Base-by-base conservation (phyloP, 2,329 filamentous ascomycete genomes). In the Colletotrichum abscissum region DNA sequence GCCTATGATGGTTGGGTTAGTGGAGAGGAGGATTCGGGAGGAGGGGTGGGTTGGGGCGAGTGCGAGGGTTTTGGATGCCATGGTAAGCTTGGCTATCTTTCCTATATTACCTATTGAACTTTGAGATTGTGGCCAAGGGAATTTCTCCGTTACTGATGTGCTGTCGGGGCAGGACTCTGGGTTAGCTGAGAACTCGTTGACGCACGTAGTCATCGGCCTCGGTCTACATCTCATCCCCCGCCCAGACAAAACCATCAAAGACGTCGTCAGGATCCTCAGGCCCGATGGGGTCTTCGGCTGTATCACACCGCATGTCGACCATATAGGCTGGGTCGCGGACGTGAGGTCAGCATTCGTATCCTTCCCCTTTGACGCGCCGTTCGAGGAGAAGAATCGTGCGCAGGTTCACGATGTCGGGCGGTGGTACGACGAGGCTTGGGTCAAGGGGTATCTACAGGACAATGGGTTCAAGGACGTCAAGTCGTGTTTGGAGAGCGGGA, bases 11-110 rank as follows among this genome's bases (percentile, higher is more conserved):
- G 78, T 90, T 3, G 81, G 80, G 2, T 75, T 84, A 28, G 79
- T 86, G 6, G 80, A 81, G 74, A 79, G 76, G 66, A 82, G 86
- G 42, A 81, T 84, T 16, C 74, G 78, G 14, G 77, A 75, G 0
- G 83, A 88, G 63, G 80, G 79, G 1, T 90, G 88, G 88, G 77
- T 82, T 2, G 87, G 86, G 64, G 80, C 84, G 0, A 82, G 86
- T 74, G 82, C 83, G 0, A 82, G 80, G 52, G 77, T 84, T 5
- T 74, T 87, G 42, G 86, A 90, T 42, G 38, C 38, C 6, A 42
- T 42, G 14, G 38, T 42, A 5, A 38, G 33, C 12, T 35, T 28
- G 28, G 7, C 7, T 7, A 7, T 35, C 33, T 11, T 35, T 35
- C 11, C 33, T 35, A 26, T 28, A 28, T 11, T 35, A 35, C 33